Evolutionary conservation across 2,329 filamentous ascomycete species (phyloP).

Genomic region (Botryotinia convoluta): DNA sequence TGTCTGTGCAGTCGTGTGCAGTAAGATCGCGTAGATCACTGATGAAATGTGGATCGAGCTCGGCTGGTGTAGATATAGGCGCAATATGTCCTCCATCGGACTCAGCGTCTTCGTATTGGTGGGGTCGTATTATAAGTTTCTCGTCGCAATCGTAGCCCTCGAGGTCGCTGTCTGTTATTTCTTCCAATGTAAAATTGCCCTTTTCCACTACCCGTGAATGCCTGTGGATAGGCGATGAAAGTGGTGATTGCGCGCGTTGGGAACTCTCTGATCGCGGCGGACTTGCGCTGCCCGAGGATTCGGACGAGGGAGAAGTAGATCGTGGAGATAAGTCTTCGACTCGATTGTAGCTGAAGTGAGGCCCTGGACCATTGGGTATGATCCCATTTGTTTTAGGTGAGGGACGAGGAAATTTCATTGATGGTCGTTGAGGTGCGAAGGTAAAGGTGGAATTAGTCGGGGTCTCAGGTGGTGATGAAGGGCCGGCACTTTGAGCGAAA

Average conservation of each 20-base stretch:
- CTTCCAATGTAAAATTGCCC: constrained; percentile 37
- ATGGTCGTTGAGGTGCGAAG: constrained; percentile 32
- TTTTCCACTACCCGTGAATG: constrained; percentile 24
- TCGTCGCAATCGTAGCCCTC: constrained; percentile 34
- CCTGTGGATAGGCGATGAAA: constrained; percentile 22
- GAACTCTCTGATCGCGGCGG: constrained; percentile 35
- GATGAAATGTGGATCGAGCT: constrained; percentile 30
- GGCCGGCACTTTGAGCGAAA: constrained; percentile 39
- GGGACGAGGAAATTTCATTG: constrained; percentile 30
- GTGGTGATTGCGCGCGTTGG: constrained; percentile 23
- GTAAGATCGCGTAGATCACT: constrained; percentile 28
- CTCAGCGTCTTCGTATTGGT: constrained; percentile 39
- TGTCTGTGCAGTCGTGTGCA: constrained; percentile 24
- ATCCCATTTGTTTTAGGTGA: constrained; percentile 42
- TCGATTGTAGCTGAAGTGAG: constrained; percentile 38
- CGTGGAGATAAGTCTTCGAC: constrained; percentile 43
- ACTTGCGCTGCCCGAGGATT: constrained; percentile 28
- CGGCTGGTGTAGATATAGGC: constrained; percentile 21
- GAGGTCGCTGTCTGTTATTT: constrained; percentile 35
- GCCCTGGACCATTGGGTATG: constrained; percentile 40
- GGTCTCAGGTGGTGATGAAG: constrained; percentile 49
- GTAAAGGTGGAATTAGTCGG: constrained; percentile 42
- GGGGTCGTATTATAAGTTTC: constrained; percentile 35
- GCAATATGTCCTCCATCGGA: constrained; percentile 31
- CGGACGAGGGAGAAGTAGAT: constrained; percentile 37